Percentiles rank a stretch among this genome's conserved stretches.
phyloP scores from a whole-genome alignment of 2,329 filamentous ascomycete species.

The Colletotrichum aenigma region DNA sequence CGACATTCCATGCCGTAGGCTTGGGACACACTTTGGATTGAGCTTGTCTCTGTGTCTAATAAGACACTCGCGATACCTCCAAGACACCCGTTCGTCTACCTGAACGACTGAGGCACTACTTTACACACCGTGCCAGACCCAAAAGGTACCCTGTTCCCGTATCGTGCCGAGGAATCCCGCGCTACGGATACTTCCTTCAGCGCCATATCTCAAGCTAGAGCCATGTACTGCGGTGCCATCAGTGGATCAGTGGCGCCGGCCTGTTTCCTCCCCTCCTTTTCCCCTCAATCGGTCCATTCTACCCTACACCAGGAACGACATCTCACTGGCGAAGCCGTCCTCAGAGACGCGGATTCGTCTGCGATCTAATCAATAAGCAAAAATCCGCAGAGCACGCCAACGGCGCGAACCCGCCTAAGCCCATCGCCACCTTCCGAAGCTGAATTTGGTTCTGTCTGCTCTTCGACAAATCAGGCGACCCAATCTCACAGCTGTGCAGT shows the following conservation, averaged over 20 bases:
- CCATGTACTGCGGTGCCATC: not conserved
- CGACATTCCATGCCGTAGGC: not conserved
- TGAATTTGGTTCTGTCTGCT: not conserved
- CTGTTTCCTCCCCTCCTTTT: not conserved
- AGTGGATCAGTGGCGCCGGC: not conserved
- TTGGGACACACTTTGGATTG: not conserved
- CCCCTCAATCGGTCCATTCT: constrained; percentile 2
- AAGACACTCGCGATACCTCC: not conserved
- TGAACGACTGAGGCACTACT: not conserved
- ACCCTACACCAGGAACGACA: not conserved
- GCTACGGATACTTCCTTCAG: not conserved
- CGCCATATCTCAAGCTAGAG: not conserved
- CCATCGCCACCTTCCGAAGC: constrained; percentile 5
- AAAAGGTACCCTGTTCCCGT: not conserved
- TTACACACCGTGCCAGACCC: not conserved
- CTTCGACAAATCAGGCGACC: not conserved
- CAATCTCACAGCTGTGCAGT: not conserved
- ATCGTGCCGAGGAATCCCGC: not conserved
- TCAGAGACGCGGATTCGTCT: not conserved
- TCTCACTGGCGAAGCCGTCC: not conserved
- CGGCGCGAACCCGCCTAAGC: not conserved
- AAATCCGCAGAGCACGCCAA: not conserved
- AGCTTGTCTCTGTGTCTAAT: not conserved
- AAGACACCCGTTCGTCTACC: not conserved
- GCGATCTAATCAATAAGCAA: not conserved